Percentiles rank a stretch among this genome's conserved stretches.
These are phyloP conservation scores for Murraya paniculata DNA, from an alignment of 345 rosid species.

Conservation along the genomic window DNA sequence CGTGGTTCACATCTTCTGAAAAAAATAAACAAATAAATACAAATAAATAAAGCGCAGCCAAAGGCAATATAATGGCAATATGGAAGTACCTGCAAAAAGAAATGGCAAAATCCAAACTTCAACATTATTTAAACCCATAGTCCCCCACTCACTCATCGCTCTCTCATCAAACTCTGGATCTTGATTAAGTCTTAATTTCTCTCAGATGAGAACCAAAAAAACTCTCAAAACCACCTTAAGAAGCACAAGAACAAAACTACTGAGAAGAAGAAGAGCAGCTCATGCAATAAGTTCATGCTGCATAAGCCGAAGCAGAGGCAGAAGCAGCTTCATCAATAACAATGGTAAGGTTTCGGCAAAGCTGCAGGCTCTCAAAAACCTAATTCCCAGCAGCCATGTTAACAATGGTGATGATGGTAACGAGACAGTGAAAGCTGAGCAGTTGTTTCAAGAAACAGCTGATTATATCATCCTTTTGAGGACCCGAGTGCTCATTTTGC, in stretches of 20 bases:
- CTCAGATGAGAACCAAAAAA: constrained; percentile 37
- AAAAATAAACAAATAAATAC: background rate
- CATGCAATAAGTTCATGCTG: background rate
- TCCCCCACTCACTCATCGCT: background rate
- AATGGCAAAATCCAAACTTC: constrained; percentile 26
- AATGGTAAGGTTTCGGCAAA: constrained; percentile 51
- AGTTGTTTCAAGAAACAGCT: constrained; percentile 75
- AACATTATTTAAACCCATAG: constrained; percentile 45
- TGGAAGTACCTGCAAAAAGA: constrained; percentile 25
- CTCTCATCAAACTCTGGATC: background rate
- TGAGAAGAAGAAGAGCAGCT: background rate
- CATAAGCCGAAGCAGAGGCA: background rate
- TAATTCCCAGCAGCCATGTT: constrained; percentile 38
- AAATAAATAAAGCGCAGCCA: background rate
- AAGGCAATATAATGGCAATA: constrained; percentile 27
- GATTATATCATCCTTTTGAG: constrained; percentile 71
- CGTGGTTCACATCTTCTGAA: too few species aligned
- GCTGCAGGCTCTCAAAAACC: constrained; percentile 67
- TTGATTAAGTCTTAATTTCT: background rate
- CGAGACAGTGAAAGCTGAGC: constrained; percentile 34
- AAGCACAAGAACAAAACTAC: constrained; percentile 3
- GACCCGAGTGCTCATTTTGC: constrained; percentile 64
- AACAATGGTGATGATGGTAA: background rate
- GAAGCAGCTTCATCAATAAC: background rate
- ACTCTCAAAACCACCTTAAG: constrained; percentile 22